Evolutionary conservation across 2,329 filamentous ascomycete species (phyloP), one percentile per base, ranked within the genome.

Genomic region (Graphium sp.): DNA sequence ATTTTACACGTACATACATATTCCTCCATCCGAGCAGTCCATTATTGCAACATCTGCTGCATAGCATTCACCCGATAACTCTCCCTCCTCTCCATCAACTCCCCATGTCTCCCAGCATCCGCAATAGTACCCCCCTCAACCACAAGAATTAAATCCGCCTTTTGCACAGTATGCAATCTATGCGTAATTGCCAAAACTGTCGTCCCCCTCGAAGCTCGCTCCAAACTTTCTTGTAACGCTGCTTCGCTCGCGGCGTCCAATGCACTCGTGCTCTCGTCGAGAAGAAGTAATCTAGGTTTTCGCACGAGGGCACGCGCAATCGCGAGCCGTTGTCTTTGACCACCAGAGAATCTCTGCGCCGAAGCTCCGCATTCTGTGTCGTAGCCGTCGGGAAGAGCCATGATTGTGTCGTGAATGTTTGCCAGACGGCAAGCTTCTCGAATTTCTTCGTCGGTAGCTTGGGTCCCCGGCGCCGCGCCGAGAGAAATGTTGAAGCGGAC

Each of bases 231-330:
- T 31, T 80, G 66, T 15, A 91, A 61, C 7, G 74, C 50, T 5
- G 58, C 56, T 28, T 81, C 76, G 28, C 67, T 76, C 41, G 74
- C 73, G 0, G 69, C 66, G 41, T 91, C 82, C 3, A 92, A 58
- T 4, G 76, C 77, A 23, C 72, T 79, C 0, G 82, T 91, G 18
- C 78, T 78, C 55, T 91, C 82, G 41, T 92, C 83, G 1, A 91
- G 59, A 22, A 92, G 65, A 12, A 91, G 50, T 2, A 91, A 59
- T 26, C 74, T 63, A 0, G 82, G 82, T 35, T 68, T 63, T 1
- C 81, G 65, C 3, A 84, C 63, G 3, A 87, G 56, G 0, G 81
- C 80, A 15, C 82, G 62, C 0, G 83, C 81, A 42, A 92, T 85
- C 1, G 74, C 73, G 10, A 91, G 51, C 1, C 81, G 66, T 47